Percentiles rank a stretch among this genome's conserved stretches.
These are phyloP conservation scores for Cryptomeria japonica DNA, from an alignment of 75 land plant genomes.

Conservation along the genomic window DNA sequence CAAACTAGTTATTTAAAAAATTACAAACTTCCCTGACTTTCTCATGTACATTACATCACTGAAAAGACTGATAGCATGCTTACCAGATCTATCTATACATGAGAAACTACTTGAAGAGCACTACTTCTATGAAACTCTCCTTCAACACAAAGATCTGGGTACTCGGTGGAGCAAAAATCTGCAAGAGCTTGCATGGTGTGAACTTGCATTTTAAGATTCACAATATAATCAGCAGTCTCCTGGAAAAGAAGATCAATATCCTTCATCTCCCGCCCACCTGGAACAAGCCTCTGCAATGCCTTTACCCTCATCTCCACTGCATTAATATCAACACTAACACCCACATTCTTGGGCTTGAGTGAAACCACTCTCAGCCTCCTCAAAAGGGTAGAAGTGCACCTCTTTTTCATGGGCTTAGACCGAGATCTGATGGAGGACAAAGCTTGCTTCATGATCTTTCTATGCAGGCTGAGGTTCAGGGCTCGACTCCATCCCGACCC, in stretches of 20 bases:
- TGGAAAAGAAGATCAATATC: not conserved
- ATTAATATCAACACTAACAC: not conserved
- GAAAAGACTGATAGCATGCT: no score
- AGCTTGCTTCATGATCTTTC: not conserved
- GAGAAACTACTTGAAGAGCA: not conserved
- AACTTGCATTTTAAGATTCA: not conserved
- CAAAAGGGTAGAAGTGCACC: not conserved
- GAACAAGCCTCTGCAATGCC: slow-evolving; percentile 1
- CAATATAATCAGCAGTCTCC: not conserved
- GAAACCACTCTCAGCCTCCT: not conserved
- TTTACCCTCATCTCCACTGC: not conserved
- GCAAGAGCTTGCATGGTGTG: not conserved
- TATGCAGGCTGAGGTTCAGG: not conserved
- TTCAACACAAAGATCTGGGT: not conserved
- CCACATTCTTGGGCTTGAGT: not conserved
- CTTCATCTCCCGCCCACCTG: not conserved
- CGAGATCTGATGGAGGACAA: not conserved
- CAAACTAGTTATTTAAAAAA: not conserved
- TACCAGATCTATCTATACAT: not conserved
- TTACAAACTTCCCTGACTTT: not conserved
- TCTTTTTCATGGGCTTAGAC: not conserved
- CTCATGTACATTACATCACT: not conserved
- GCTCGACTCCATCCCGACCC: slow-evolving; percentile 1
- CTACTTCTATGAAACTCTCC: not conserved
- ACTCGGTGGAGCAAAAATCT: not conserved